Evolutionary conservation across 768 basidiomycete genomes (phyloP).

Genomic region (Collybia sp.): DNA sequence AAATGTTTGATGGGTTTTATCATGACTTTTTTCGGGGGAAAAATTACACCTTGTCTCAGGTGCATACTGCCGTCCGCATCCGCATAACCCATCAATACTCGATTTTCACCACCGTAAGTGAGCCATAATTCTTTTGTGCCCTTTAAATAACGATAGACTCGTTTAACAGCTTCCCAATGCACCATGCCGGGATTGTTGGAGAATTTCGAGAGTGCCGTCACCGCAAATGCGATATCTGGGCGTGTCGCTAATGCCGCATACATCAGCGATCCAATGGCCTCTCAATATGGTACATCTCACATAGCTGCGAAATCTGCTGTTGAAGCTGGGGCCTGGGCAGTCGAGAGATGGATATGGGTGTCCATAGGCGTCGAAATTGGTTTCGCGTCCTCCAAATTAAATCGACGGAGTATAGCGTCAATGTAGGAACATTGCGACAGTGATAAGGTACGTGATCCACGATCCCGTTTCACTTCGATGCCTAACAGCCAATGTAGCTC

Average conservation of each 20-base stretch:
- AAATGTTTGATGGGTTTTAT: too few relatives aligned
- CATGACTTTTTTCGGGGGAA: too few relatives aligned
- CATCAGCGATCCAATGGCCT: slow-evolving; percentile 26
- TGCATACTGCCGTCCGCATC: too few relatives aligned
- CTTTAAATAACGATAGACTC: slow-evolving; percentile 32
- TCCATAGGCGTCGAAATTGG: slow-evolving; percentile 22
- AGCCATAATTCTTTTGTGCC: slow-evolving; percentile 12
- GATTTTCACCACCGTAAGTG: slow-evolving; percentile 9
- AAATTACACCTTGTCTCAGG: too few relatives aligned
- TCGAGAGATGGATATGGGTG: slow-evolving; percentile 10
- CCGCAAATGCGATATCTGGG: slow-evolving; percentile 27
- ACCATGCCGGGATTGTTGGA: slow-evolving; percentile 18
- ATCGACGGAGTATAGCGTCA: slow-evolving; percentile 18
- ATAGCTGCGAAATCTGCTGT: slow-evolving; percentile 15
- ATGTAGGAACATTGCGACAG: slow-evolving; percentile 28
- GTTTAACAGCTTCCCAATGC: slow-evolving; percentile 36
- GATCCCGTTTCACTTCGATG: slow-evolving; percentile 10
- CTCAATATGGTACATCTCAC: slow-evolving; percentile 18
- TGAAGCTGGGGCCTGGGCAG: slow-evolving; percentile 12
- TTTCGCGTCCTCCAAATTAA: slow-evolving; percentile 17
- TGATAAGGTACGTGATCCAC: slow-evolving; percentile 9
- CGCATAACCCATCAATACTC: too few relatives aligned
- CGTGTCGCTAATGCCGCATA: slow-evolving; percentile 23
- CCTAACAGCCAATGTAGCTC: slow-evolving; percentile 11
- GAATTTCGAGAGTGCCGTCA: slow-evolving; percentile 25